These are phyloP conservation scores for Starmerella etchellsii DNA, from an alignment of 805 yeast species.

Conservation along the genomic window DNA sequence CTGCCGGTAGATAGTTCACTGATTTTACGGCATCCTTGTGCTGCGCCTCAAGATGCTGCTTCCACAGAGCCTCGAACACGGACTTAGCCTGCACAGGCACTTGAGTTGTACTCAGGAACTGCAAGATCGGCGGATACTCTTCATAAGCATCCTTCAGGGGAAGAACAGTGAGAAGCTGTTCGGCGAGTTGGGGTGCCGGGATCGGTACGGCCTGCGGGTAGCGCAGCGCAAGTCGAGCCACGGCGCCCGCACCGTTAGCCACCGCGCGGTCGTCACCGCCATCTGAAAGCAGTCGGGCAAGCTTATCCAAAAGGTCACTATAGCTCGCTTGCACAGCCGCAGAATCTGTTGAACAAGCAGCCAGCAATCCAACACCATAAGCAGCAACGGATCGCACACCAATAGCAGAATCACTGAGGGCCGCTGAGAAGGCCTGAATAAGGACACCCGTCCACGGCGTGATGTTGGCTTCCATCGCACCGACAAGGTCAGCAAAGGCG, in stretches of 20 bases:
- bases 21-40: slow-evolving; percentile 56
- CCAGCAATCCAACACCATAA: slow-evolving; percentile 78
- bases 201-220: slow-evolving; percentile 44
- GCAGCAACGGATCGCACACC: slow-evolving; percentile 85
- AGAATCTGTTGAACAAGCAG: slow-evolving; percentile 36
- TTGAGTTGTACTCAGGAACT: slow-evolving; percentile 42
- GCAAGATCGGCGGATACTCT: slow-evolving; percentile 84
- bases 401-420: slow-evolving; percentile 64
- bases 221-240: slow-evolving; percentile 75
- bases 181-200: slow-evolving; percentile 66
- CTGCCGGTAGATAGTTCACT: slow-evolving; percentile 31
- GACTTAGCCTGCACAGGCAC: slow-evolving; percentile 11
- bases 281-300: slow-evolving; percentile 63
- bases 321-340: slow-evolving; percentile 48
- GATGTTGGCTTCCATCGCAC: slow-evolving; percentile 48
- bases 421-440: slow-evolving; percentile 47
- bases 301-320: slow-evolving; percentile 51
- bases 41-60: slow-evolving; percentile 44
- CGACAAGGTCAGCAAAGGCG: slow-evolving; percentile 77
- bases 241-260: slow-evolving; percentile 96
- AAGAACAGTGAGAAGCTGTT: slow-evolving; percentile 59
- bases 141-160: slow-evolving; percentile 83
- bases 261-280: slow-evolving; percentile 66
- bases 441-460: slow-evolving; percentile 61
- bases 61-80: slow-evolving; percentile 12